Evolutionary conservation across 2,329 filamentous ascomycete species (phyloP).

Genomic region (Aspergillus latus): DNA sequence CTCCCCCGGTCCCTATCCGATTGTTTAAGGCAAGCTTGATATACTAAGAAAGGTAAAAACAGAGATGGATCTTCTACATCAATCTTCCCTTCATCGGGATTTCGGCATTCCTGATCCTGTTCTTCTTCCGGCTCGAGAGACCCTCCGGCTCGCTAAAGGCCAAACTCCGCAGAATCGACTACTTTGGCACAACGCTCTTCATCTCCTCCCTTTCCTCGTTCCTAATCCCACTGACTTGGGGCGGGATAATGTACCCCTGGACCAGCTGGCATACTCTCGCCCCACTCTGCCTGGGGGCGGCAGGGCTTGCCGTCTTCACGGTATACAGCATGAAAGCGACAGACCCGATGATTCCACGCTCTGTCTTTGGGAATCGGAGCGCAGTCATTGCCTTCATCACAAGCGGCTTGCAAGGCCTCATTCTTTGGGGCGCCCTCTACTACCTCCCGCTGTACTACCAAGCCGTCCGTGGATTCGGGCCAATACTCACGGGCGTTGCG

Average conservation of each 20-base stretch:
- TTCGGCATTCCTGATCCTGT: conserved; percentile 21
- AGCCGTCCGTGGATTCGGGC: conserved; percentile 36
- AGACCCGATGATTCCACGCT: conserved; percentile 43
- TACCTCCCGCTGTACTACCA: conserved; percentile 52
- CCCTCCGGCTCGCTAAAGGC: conserved; percentile 4
- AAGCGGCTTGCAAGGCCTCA: conserved; percentile 19
- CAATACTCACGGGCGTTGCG: conserved; percentile 34
- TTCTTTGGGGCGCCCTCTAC: conserved; percentile 20
- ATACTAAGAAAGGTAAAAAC: not conserved
- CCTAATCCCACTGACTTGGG: conserved; percentile 35
- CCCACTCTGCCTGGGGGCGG: conserved; percentile 28
- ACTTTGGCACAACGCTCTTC: conserved; percentile 30
- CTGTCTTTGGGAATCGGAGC: conserved; percentile 49
- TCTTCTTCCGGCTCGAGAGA: conserved; percentile 20
- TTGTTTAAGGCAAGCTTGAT: no score
- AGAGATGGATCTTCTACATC: conserved; percentile 34
- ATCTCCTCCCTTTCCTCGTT: conserved; percentile 28
- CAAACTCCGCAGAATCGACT: conserved; percentile 28
- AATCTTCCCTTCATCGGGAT: conserved; percentile 30
- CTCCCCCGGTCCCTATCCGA: not conserved
- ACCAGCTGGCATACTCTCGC: conserved; percentile 29
- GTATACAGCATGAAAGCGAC: conserved; percentile 15
- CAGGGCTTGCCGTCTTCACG: conserved; percentile 25
- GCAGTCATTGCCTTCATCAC: conserved; percentile 9
- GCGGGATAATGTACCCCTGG: conserved; percentile 33